phyloP scores from a whole-genome alignment of 306 rosid genomes.

The Quercus dentata region DNA sequence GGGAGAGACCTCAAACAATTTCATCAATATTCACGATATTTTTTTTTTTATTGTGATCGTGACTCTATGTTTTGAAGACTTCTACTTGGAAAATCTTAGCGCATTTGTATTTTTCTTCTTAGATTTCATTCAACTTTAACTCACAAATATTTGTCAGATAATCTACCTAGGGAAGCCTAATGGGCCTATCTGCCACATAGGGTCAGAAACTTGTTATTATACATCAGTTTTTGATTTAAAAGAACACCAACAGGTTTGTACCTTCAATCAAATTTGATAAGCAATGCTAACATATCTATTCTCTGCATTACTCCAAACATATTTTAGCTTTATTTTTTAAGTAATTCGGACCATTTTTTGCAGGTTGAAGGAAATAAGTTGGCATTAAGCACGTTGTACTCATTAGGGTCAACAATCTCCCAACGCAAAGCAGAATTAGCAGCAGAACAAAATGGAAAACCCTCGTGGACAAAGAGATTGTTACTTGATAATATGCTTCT shows the following conservation, averaged over 20 bases:
- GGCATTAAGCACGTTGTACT: conserved; percentile 65
- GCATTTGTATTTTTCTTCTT: neutral
- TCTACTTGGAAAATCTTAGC: neutral
- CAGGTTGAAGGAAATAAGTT: conserved; percentile 53
- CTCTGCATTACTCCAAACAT: neutral
- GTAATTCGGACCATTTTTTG: conserved; percentile 22
- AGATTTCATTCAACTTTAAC: neutral
- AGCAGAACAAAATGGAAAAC: conserved; percentile 40
- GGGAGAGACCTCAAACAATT: conserved; percentile 90
- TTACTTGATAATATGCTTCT: conserved; percentile 54
- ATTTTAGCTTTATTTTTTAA: neutral
- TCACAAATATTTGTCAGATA: conserved; percentile 46
- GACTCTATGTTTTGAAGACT: conserved; percentile 53
- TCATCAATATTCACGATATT: conserved; percentile 74
- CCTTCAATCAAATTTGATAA: conserved; percentile 1
- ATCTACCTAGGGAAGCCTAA: conserved; percentile 92
- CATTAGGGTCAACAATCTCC: conserved; percentile 64
- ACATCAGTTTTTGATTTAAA: conserved; percentile 53
- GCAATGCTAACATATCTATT: neutral
- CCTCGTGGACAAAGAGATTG: conserved; percentile 79
- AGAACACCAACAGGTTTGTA: conserved; percentile 53
- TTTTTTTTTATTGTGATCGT: conserved; percentile 75
- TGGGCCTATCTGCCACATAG: conserved; percentile 96
- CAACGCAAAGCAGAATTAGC: conserved; percentile 64
- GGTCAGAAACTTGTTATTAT: conserved; percentile 82